Conservation (phyloP, 73 alveolate genomes). For the Stentor roeselii region DNA sequence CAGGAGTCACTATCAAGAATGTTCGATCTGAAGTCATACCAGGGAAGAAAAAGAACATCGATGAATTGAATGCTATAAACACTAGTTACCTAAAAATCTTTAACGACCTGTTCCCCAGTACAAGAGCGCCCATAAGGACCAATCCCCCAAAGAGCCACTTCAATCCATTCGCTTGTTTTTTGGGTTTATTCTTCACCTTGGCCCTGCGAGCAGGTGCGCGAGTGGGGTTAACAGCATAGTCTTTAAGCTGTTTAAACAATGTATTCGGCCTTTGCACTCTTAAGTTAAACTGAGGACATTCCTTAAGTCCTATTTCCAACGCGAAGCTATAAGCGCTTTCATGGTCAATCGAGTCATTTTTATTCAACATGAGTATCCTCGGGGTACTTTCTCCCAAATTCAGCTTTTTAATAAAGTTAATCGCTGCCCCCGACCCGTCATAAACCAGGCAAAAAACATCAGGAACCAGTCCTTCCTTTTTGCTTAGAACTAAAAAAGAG, state of each 20-base stretch:
- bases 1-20: no score
- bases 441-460: not conserved
- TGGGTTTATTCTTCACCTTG: not conserved
- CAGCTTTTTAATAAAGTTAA: not conserved
- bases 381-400: not conserved
- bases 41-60: no score
- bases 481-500: not conserved
- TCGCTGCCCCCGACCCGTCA: not conserved
- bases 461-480: not conserved
- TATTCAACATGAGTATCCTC: slow-evolving; percentile 13
- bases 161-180: not conserved
- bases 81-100: not conserved
- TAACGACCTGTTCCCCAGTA: not conserved
- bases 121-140: not conserved
- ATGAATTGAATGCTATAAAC: not conserved
- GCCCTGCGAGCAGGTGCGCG: not conserved
- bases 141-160: not conserved
- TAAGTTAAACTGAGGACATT: not conserved
- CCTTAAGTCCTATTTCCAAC: not conserved
- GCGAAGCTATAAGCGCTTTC: slow-evolving; percentile 8
- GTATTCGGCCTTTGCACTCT: not conserved
- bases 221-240: not conserved
- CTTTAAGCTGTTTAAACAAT: slow-evolving; percentile 13
- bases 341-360: not conserved
- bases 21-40: no score